Evolutionary conservation across 2,329 filamentous ascomycete species (phyloP).

Genomic region (Alternaria infectoria): DNA sequence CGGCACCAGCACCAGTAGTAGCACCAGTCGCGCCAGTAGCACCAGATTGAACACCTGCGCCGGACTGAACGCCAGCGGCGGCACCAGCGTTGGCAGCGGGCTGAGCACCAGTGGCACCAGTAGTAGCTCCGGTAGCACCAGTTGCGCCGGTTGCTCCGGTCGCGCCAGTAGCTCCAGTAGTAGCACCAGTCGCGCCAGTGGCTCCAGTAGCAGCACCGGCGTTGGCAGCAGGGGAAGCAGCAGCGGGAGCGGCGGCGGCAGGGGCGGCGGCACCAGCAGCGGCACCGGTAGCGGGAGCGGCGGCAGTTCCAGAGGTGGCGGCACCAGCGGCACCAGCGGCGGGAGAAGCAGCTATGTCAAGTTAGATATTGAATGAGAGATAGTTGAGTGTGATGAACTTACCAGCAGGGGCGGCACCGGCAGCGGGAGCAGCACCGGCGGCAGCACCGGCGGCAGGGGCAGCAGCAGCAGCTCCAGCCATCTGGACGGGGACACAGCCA

Average conservation of each 20-base stretch:
- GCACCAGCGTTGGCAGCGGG: too few relatives aligned
- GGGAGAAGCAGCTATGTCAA: neutral
- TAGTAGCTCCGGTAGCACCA: neutral
- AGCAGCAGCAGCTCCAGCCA: conserved; percentile 36
- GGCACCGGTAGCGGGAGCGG: conserved; percentile 8
- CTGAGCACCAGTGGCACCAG: neutral
- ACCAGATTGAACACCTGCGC: neutral
- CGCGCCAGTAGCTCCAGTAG: neutral
- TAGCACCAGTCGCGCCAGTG: neutral
- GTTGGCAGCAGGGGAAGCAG: conserved; percentile 9
- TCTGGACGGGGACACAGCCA: conserved; percentile 65
- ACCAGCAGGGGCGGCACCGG: conserved; percentile 5
- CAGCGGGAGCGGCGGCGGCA: conserved; percentile 9
- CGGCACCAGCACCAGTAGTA: neutral
- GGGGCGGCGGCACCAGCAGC: conserved; percentile 4
- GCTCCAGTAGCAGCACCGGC: conserved; percentile 2
- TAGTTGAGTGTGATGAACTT: neutral
- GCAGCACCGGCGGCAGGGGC: conserved; percentile 3
- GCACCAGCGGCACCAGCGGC: neutral
- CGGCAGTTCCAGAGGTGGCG: neutral
- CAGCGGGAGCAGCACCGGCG: neutral
- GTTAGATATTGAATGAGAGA: neutral
- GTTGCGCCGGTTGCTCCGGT: conserved; percentile 1
- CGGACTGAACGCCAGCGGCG: too few relatives aligned
- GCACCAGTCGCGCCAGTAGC: neutral